Evolutionary conservation across 2,329 filamentous ascomycete genomes (phyloP), one percentile per base, ranked within the genome.

Genomic region (Lecanicillium sp.): DNA sequence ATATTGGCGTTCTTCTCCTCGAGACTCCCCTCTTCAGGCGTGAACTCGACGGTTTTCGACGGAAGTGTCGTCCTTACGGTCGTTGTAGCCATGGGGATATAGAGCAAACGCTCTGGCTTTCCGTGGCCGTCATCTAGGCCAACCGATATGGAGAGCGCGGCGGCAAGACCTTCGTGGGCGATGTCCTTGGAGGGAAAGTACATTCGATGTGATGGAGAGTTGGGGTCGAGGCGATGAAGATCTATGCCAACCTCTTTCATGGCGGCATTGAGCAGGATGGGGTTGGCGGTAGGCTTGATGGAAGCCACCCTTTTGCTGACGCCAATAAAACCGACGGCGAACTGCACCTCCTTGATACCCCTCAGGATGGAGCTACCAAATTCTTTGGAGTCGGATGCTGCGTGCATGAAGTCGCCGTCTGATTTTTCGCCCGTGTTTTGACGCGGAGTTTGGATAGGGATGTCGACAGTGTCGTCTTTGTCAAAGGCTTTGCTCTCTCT

Each of bases 181-280:
- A 96, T 81, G 56, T 96, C 92, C 45, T 87, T 83, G 17, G 84
- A 79, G 3, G 89, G 86, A 56, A 98, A 98, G 61, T 98, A 97
- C 92, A 97, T 98, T 46, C 92, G 81, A 68, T 98, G 92, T 0
- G 90, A 88, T 1, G 92, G 88, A 13, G 89, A 95, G 52, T 87
- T 90, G 30, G 87, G 83, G 57, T 98, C 90, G 39, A 98, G 74
- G 17, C 90, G 81, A 56, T 97, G 83, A 29, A 98, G 68, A 55
- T 98, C 92, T 55, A 98, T 76, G 44, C 90, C 90, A 30, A 98
- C 79, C 58, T 98, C 94, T 59, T 98, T 97, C 76, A 95, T 94
- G 6, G 90, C 88, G 32, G 89, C 75, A 54, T 90, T 95, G 44
- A 96, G 71, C 43, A 84, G 79, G 7, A 95, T 74, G 4, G 87